Evolutionary conservation across 148 eudicot genomes (phyloP), one percentile per base, ranked within the genome.

Genomic region (Limonium bicolor): DNA sequence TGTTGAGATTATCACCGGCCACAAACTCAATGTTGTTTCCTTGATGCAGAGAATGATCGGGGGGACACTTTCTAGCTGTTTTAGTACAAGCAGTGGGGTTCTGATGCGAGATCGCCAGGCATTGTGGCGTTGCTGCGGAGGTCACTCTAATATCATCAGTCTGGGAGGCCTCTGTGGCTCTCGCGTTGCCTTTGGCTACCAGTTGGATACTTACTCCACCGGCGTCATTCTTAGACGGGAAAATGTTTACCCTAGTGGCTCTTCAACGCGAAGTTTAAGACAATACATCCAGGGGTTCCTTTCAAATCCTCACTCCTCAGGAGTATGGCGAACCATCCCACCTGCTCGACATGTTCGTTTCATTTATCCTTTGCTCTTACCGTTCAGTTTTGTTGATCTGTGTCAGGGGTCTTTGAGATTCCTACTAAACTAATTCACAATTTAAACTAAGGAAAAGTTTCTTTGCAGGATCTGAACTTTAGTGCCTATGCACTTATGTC

Each of bases 401-500:
- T 48, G 9, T 12, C 39, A 32, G 11, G 7, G 13, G 7, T 16
- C 21, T 41, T 33, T 34, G 40, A 7, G 14, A 30, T 34, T 46
- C 27, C 21, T 22, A n/a, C 21, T 25, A 11, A 10, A 8, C 20
- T 57, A 8, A 25, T 27, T 27, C 53, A 18, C 14, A 22, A 12
- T 32, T 24, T 37, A 40, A n/a, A n/a, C n/a, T 44, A n/a, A 50
- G 36, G 13, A 16, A 21, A 8, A 19, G 6, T 54, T 56, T 15
- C 31, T 36, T 46, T 53, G 41, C 66, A 86, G 92, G 70, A 70
- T 50, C 53, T 65, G 21, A 59, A 51, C 42, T 43, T 65, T 27
- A 82, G 68, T 51, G 77, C 73, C 45, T 55, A 59, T 64, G 79
- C 85, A 8, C 22, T 64, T 35, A 51, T 73, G 48, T 82, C 96